phyloP scores from a whole-genome alignment of 2,329 filamentous ascomycete species.

The Alternaria sp. region DNA sequence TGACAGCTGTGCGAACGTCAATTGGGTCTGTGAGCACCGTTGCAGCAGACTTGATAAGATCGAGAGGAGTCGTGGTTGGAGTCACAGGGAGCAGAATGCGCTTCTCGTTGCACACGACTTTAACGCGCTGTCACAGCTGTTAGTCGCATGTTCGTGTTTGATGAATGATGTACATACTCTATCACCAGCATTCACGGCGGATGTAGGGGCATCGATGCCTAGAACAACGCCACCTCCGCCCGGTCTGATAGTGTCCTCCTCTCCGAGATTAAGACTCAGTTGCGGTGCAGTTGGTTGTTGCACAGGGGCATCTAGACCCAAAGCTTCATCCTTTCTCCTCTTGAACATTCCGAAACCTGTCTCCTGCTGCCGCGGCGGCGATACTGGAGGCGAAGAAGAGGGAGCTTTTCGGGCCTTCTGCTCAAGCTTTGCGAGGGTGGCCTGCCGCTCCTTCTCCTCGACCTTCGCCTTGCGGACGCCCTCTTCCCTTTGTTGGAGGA shows the following conservation, averaged over 20 bases:
- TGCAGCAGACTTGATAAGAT: constrained; percentile 73
- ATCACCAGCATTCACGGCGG: constrained; percentile 80
- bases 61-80: constrained; percentile 73
- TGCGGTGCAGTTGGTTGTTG: constrained; percentile 26
- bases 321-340: constrained; percentile 39
- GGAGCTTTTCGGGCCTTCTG: constrained; percentile 31
- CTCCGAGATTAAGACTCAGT: constrained; percentile 25
- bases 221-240: constrained; percentile 58
- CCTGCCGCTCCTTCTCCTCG: constrained; percentile 33
- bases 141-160: constrained; percentile 9
- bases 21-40: constrained; percentile 69
- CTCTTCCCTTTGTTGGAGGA: constrained; percentile 37
- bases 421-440: constrained; percentile 28
- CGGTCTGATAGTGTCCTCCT: constrained; percentile 47
- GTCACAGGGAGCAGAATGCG: constrained; percentile 75
- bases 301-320: constrained; percentile 28
- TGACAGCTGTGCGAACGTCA: constrained; percentile 68
- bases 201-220: constrained; percentile 76
- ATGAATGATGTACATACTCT: constrained; percentile 60
- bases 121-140: constrained; percentile 63
- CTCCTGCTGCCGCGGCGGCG: constrained; percentile 40
- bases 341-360: constrained; percentile 42
- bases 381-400: constrained; percentile 30
- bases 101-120: constrained; percentile 73
- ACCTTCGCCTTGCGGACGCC: constrained; percentile 32